Evolutionary conservation across 768 basidiomycete species (phyloP), one percentile per base, ranked within the genome.

Genomic region (Boletus rubropictus): DNA sequence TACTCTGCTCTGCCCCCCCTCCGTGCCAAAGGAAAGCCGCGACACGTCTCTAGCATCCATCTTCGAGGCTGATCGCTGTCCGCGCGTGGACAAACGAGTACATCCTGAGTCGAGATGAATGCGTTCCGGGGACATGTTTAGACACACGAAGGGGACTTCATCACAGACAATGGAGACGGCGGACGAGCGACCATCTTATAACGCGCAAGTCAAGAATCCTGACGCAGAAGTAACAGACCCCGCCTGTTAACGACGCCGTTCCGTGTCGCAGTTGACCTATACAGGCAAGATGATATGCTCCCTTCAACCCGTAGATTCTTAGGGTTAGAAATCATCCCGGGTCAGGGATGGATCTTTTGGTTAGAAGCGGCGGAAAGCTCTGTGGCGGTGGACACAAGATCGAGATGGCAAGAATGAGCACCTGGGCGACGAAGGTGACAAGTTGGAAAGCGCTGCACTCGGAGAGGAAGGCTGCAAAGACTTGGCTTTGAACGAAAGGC

Each of bases 261-360:
- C 56, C 48, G 38, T 53, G 52, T 59, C 49, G 59, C 42, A 27
- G 39, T 22, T 40, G 45, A 52, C 59, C 56, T 51, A 54, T 53
- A 50, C 54, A 58, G 56, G 56, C 56, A 45, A 46, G 50, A 58
- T 49, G 54, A 38, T 40, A 48, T 56, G 56, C 50, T 65, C 66
- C 67, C 48, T 46, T 46, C 53, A 55, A 62, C 67, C 71, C 59
- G 58, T 57, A 58, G 51, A 60, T 57, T 61, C 70, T 74, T 81
- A 80, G 78, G 80, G 80, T 81, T 81, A 80, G 76, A 75, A 71
- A 65, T 66, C 77, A 75, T 75, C 67, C 60, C 55, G 24, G 42
- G 59, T 60, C 56, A 62, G 62, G 70, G 71, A 73, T 67, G 72
- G 69, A 73, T 64, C 65, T 75, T 76, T 73, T 79, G 77, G 76